A percentile compares a stretch with the other conserved stretches of the same genome.
Evolutionary conservation across 2,329 filamentous ascomycete genomes (phyloP).

Genomic region (Atkinsonella hypoxylon): DNA sequence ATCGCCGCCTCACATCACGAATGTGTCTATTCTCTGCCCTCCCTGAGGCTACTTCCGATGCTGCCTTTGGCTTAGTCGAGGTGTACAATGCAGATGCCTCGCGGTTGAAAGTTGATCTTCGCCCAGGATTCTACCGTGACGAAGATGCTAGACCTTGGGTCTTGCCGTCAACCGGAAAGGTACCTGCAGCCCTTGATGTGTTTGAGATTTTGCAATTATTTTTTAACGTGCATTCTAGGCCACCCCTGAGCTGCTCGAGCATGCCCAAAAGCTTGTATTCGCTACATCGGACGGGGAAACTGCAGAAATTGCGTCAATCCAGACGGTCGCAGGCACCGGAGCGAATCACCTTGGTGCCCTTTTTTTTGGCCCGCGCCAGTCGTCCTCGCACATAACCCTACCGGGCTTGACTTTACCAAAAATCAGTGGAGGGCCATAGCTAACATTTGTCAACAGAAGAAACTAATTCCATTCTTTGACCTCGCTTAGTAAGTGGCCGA

Average conservation of each 20-base stretch:
- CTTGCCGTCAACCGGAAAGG: slow-evolving; percentile 1
- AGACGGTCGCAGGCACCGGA: slow-evolving; percentile 25
- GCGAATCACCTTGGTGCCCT: slow-evolving; percentile 21
- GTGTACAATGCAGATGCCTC: background rate
- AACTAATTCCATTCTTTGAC: slow-evolving; percentile 24
- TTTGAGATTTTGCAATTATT: slow-evolving; percentile 59
- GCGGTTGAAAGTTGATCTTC: slow-evolving; percentile 4
- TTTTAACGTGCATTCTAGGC: slow-evolving; percentile 62
- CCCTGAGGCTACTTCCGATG: background rate
- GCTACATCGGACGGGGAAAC: background rate
- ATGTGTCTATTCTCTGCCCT: background rate
- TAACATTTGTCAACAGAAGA: slow-evolving; percentile 16
- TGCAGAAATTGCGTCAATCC: slow-evolving; percentile 16
- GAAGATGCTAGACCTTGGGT: slow-evolving; percentile 3
- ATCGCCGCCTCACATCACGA: no score
- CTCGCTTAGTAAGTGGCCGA: slow-evolving; percentile 17
- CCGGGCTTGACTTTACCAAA: slow-evolving; percentile 21
- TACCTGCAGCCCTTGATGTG: slow-evolving; percentile 20
- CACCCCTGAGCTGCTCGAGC: slow-evolving; percentile 44
- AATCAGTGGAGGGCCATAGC: slow-evolving; percentile 23
- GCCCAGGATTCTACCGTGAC: slow-evolving; percentile 4
- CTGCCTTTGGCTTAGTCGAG: background rate
- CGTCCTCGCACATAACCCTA: slow-evolving; percentile 27
- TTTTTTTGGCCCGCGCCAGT: slow-evolving; percentile 11
- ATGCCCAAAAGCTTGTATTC: slow-evolving; percentile 16